Conservation (phyloP, 805 yeast genomes). For the Spathaspora sp. region DNA sequence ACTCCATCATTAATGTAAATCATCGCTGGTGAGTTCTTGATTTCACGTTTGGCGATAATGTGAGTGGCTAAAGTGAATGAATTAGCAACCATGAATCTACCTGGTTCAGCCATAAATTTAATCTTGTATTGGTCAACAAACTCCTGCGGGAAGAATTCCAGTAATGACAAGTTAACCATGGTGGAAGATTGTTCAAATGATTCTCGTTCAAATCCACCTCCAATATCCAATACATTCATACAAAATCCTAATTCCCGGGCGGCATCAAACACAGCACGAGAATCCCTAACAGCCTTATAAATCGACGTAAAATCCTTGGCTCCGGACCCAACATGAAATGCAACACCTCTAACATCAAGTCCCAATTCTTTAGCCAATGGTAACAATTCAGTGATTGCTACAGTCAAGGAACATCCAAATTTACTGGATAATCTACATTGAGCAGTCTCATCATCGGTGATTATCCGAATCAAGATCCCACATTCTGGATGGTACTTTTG, state of each 20-base stretch:
- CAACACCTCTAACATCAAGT: conserved; percentile 75
- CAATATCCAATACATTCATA: conserved; percentile 71
- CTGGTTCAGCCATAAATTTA: conserved; percentile 84
- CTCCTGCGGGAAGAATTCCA: conserved; percentile 52
- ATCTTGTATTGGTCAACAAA: conserved; percentile 22
- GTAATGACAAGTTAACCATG: conserved; percentile 54
- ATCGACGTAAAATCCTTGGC: conserved; percentile 70
- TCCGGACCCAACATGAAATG: conserved; percentile 96
- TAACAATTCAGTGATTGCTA: conserved; percentile 52
- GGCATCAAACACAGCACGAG: conserved; percentile 61
- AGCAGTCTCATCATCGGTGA: conserved; percentile 86
- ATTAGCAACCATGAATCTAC: conserved; percentile 80
- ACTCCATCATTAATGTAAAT: conserved; percentile 91
- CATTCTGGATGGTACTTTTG: conserved; percentile 65
- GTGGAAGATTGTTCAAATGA: conserved; percentile 58
- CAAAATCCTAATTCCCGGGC: conserved; percentile 36
- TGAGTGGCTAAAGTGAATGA: conserved; percentile 83
- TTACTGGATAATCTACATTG: conserved; percentile 84
- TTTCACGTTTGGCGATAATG: conserved; percentile 77
- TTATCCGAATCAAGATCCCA: conserved; percentile 70
- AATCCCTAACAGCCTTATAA: conserved; percentile 67
- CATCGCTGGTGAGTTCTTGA: conserved; percentile 48
- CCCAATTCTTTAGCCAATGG: conserved; percentile 57
- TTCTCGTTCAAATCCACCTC: conserved; percentile 83
- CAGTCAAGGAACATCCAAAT: conserved; percentile 72